Conservation (phyloP, 2,329 filamentous ascomycete species). For the Phoma herbarum region DNA sequence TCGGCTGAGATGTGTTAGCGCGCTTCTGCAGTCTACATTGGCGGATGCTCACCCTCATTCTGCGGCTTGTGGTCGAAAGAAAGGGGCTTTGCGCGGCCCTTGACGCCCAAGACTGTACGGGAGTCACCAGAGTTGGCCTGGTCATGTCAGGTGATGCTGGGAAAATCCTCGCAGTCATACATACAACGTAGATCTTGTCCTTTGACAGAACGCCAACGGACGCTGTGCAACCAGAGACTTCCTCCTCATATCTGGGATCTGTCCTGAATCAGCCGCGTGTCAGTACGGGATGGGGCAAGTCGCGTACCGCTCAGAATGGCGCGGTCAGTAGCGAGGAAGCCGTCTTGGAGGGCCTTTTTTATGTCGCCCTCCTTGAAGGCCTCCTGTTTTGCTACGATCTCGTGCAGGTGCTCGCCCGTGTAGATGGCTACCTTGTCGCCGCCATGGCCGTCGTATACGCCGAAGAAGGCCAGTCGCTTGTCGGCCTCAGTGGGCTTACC, state of each 20-base stretch:
- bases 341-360: slow-evolving; percentile 95
- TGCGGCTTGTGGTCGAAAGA: slow-evolving; percentile 99
- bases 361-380: slow-evolving; percentile 91
- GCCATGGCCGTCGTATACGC: slow-evolving; percentile 97
- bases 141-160: slow-evolving; percentile 26
- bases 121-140: slow-evolving; percentile 98
- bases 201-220: slow-evolving; percentile 88
- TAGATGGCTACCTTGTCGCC: slow-evolving; percentile 96
- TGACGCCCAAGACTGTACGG: slow-evolving; percentile 91
- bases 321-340: slow-evolving; percentile 93
- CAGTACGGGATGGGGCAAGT: slow-evolving; percentile 8
- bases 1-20: slow-evolving; percentile 69
- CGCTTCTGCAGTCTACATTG: not conserved
- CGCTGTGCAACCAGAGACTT: slow-evolving; percentile 97
- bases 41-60: slow-evolving; percentile 77
- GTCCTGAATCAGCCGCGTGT: slow-evolving; percentile 42
- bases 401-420: slow-evolving; percentile 89
- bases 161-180: slow-evolving; percentile 53
- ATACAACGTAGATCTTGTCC: slow-evolving; percentile 93
- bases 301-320: slow-evolving; percentile 90
- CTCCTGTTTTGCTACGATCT: slow-evolving; percentile 94
- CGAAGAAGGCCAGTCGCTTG: slow-evolving; percentile 90
- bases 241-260: slow-evolving; percentile 98
- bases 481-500: slow-evolving; percentile 69
- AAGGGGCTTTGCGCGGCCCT: slow-evolving; percentile 94